Conservation (phyloP, 2,329 filamentous ascomycete species). For the Paecilomyces dactylethromorphus region DNA sequence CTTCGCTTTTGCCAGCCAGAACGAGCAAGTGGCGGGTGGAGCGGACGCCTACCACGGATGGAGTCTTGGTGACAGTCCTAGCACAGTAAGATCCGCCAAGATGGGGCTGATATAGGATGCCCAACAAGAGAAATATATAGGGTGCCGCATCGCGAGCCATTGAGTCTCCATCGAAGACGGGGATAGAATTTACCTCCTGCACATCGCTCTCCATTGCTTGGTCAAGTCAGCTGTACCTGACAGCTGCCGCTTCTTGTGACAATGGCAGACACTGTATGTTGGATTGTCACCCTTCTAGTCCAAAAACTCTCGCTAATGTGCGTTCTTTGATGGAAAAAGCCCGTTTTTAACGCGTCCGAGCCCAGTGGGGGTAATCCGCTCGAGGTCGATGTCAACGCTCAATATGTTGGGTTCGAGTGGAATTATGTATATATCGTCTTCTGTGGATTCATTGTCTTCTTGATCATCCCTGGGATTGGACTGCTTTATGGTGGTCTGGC, state of each 20-base stretch:
- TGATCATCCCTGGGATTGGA: conserved; percentile 62
- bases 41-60: background rate
- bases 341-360: conserved; percentile 26
- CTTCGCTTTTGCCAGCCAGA: background rate
- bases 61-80: background rate
- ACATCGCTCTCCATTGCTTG: conserved; percentile 3
- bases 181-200: background rate
- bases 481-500: conserved; percentile 59
- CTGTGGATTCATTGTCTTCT: conserved; percentile 56
- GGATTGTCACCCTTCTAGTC: background rate
- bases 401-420: conserved; percentile 54
- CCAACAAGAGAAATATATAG: background rate
- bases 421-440: conserved; percentile 54
- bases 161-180: background rate
- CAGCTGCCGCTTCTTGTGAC: background rate
- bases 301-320: conserved; percentile 1
- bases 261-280: conserved; percentile 4
- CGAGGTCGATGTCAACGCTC: conserved; percentile 50
- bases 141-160: background rate
- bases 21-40: background rate
- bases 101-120: background rate
- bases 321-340: conserved; percentile 13
- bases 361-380: conserved; percentile 51
- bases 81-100: background rate
- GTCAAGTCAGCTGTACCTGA: background rate